Evolutionary conservation across 1,284 basidiomycete species (phyloP).

Genomic region (Stygiomarasmius scandens): DNA sequence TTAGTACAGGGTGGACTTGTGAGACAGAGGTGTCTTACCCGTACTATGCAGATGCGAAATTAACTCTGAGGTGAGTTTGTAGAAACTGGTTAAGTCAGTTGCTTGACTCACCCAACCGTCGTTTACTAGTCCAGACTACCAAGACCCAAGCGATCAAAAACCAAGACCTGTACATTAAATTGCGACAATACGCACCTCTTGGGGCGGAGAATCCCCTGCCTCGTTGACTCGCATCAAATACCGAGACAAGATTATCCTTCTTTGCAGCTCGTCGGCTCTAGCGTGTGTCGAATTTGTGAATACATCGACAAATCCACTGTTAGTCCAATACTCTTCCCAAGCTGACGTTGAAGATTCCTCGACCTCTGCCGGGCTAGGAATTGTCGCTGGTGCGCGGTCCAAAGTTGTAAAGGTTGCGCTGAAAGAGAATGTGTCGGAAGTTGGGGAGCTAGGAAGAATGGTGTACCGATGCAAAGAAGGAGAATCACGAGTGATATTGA

Average conservation of each 20-base stretch:
- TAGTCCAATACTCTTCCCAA: constrained; percentile 54
- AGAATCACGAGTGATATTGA: constrained; percentile 45
- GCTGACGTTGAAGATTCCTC: constrained; percentile 36
- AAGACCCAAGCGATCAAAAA: no score
- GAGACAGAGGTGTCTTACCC: constrained; percentile 24
- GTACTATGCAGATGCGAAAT: constrained; percentile 21
- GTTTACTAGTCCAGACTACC: constrained; percentile 58
- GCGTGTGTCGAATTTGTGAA: constrained; percentile 50
- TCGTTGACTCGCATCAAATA: constrained; percentile 64
- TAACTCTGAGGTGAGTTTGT: neutral
- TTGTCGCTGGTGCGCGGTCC: constrained; percentile 4
- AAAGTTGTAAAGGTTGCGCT: constrained; percentile 34
- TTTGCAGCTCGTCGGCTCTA: constrained; percentile 56
- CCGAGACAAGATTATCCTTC: constrained; percentile 57
- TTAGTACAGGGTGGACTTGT: neutral
- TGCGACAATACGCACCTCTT: constrained; percentile 47
- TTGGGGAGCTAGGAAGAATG: constrained; percentile 30
- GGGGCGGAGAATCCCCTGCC: constrained; percentile 57
- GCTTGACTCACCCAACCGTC: constrained; percentile 54
- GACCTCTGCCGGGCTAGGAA: constrained; percentile 29
- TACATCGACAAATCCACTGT: constrained; percentile 56
- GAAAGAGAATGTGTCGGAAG: constrained; percentile 33
- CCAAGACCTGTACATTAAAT: constrained; percentile 9
- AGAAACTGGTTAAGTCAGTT: neutral
- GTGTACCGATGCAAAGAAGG: constrained; percentile 48